Percentiles rank a stretch among this genome's conserved stretches.
Evolutionary conservation across 371 early-diverging fungal species (phyloP).

Genomic region (Chytridiales sp.): DNA sequence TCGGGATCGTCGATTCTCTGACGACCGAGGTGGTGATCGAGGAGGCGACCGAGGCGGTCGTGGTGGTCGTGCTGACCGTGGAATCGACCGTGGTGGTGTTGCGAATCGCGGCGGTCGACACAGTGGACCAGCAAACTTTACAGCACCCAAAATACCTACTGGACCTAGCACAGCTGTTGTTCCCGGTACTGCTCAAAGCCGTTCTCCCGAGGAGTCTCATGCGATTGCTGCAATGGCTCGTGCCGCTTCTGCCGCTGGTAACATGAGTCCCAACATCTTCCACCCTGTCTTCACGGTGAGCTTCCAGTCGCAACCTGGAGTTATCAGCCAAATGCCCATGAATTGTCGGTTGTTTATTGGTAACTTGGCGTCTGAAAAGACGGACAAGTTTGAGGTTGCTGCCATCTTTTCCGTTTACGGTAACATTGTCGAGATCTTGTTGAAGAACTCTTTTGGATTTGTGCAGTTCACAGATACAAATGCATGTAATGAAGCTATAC

Average conservation of each 20-base stretch:
- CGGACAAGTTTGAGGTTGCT: slow-evolving; percentile 39
- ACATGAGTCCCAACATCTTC: slow-evolving; percentile 23
- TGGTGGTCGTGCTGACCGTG: background rate
- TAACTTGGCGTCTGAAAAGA: slow-evolving; percentile 44
- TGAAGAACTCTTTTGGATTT: slow-evolving; percentile 49
- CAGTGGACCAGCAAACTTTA: slow-evolving; percentile 6
- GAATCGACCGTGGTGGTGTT: background rate
- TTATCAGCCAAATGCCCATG: slow-evolving; percentile 32
- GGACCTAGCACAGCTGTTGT: slow-evolving; percentile 4
- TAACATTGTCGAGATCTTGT: slow-evolving; percentile 46
- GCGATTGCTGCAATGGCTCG: slow-evolving; percentile 14
- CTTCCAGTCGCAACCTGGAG: slow-evolving; percentile 22
- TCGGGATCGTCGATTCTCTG: too few relatives aligned
- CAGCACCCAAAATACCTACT: background rate
- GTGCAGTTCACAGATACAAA: slow-evolving; percentile 46
- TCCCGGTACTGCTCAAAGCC: slow-evolving; percentile 6
- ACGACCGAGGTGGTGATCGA: too few relatives aligned
- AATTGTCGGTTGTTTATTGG: slow-evolving; percentile 47
- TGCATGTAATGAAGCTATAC: slow-evolving; percentile 36
- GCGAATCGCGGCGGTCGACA: slow-evolving; percentile 12
- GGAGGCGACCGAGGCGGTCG: background rate
- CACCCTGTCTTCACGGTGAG: slow-evolving; percentile 38
- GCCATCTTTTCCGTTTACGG: slow-evolving; percentile 48
- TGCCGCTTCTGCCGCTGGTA: slow-evolving; percentile 2
- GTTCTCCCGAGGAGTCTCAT: slow-evolving; percentile 12